Conservation (phyloP, 2,329 filamentous ascomycete species). For the Diaporthe caulivora region DNA sequence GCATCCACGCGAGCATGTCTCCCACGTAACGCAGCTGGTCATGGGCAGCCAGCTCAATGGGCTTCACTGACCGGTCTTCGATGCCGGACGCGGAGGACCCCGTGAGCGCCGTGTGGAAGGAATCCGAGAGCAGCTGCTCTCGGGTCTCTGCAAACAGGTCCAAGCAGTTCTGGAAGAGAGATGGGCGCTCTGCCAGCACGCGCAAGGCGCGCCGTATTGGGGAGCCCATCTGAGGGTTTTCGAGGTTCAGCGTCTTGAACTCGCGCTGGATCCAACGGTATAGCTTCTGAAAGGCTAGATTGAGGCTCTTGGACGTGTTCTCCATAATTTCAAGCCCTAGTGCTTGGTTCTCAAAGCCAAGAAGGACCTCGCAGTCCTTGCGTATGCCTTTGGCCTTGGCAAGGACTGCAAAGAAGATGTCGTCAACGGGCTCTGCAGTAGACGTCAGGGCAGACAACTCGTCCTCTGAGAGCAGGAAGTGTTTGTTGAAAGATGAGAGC, state of each 20-base stretch:
- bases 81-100: conserved; percentile 72
- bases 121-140: conserved; percentile 86
- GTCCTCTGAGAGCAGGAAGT: conserved; percentile 87
- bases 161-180: conserved; percentile 91
- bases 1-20: conserved; percentile 97
- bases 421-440: conserved; percentile 84
- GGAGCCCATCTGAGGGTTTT: conserved; percentile 91
- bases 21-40: conserved; percentile 92
- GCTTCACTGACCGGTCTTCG: conserved; percentile 77
- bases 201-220: conserved; percentile 86
- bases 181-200: conserved; percentile 89
- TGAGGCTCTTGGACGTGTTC: conserved; percentile 86
- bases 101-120: conserved; percentile 89
- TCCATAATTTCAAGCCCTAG: conserved; percentile 93
- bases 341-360: conserved; percentile 90
- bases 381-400: conserved; percentile 87
- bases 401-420: conserved; percentile 84
- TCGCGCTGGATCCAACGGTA: conserved; percentile 96
- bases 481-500: conserved; percentile 80
- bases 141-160: conserved; percentile 93
- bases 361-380: conserved; percentile 87
- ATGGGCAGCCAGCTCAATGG: conserved; percentile 93
- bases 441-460: conserved; percentile 83
- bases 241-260: conserved; percentile 91
- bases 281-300: conserved; percentile 92